Evolutionary conservation across 352 stramenopile species (phyloP), one percentile per base, ranked within the genome.

Genomic region (Pythium sp.): DNA sequence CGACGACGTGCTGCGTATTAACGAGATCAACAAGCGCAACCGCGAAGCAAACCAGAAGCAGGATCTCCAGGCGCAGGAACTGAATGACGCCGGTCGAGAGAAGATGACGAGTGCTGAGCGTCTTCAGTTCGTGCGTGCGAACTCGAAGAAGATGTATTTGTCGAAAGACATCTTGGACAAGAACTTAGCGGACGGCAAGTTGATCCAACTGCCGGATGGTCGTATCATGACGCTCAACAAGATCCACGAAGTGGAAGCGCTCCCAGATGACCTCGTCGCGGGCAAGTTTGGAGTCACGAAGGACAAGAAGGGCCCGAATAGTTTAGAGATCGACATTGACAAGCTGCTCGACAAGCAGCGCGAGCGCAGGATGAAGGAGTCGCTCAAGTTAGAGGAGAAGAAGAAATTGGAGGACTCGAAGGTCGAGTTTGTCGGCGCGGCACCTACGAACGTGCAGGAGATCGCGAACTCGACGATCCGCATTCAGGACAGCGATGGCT

Each of bases 191-290:
- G 84, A 94, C 8, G 87, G 87, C 1, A 87, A 91, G 65, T 71
- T 95, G 1, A 87, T 95, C 18, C 71, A 82, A 32, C 67, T 92
- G 51, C 56, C 77, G 2, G 87, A 95, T 41, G 87, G 87, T 24
- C 87, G 87, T 55, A 87, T 95, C 64, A 84, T 95, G 76, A 95
- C 87, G 11, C 80, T 84, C 22, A 95, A 95, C 73, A 95, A 95
- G 65, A 69, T 93, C 32, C 84, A 94, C 63, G 80, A 90, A 41
- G 84, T 95, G 32, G 87, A 94, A 71, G 84, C 86, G 30, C 73
- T 95, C 36, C 87, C 87, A 4, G 87, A 95, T 51, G 84, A 95
- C 70, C 69, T 95, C 28, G 71, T 84, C 11, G 75, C 75, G 1
- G 85, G 78, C 62, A 80, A 84, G 32, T 51, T 64, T 32, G 64